These are phyloP conservation scores for Solanum chiquidenum DNA, from an alignment of 257 asterid species.

Conservation along the genomic window DNA sequence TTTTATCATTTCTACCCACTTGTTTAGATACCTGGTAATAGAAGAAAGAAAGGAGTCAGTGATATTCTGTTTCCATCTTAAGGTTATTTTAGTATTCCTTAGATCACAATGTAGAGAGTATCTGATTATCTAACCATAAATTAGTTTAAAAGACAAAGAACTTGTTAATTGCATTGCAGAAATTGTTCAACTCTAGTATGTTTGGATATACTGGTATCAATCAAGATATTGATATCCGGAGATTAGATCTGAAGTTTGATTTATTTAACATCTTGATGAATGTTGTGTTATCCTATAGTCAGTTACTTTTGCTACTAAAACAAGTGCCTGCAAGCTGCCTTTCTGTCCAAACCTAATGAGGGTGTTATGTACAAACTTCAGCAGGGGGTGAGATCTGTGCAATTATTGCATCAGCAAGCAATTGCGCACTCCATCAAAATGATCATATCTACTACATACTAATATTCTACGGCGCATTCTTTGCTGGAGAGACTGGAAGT, in stretches of 20 bases:
- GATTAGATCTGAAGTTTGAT: neutral
- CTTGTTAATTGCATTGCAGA: neutral
- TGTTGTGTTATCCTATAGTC: neutral
- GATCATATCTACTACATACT: neutral
- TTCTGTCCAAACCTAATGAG: neutral
- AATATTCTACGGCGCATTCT: neutral
- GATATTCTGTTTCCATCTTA: neutral
- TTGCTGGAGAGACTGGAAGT: neutral
- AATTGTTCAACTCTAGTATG: neutral
- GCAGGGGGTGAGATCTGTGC: neutral
- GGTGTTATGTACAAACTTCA: neutral
- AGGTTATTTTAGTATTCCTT: neutral
- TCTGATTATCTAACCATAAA: neutral
- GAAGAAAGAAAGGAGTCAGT: neutral
- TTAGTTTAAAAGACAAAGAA: neutral
- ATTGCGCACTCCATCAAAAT: neutral
- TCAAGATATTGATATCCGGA: neutral
- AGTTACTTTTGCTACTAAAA: neutral
- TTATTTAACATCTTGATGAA: neutral
- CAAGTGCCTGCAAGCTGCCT: neutral
- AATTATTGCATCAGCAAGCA: neutral
- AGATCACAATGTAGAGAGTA: neutral
- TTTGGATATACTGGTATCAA: neutral
- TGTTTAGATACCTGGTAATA: neutral
- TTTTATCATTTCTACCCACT: neutral